phyloP scores from a whole-genome alignment of 495 filamentous ascomycete species.

The Neurospora tetraspora region DNA sequence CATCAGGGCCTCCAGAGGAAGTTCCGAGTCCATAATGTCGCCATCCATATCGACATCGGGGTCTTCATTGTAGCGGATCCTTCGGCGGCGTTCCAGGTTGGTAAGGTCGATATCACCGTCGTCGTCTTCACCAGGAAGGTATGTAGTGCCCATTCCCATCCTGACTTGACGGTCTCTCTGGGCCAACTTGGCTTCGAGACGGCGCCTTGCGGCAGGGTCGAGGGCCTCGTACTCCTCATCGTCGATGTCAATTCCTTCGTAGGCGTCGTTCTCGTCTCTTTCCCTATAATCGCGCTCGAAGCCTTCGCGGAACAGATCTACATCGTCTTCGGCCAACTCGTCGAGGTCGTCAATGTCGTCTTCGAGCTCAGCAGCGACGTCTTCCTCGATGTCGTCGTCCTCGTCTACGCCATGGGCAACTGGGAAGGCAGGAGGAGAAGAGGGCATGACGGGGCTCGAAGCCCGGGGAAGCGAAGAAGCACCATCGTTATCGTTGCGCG shows the following conservation, averaged over 20 bases:
- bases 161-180: constrained; percentile 72
- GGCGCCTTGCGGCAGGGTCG: constrained; percentile 76
- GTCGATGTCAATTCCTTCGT: constrained; percentile 39
- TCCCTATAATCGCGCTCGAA: constrained; percentile 77
- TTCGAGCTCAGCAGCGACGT: constrained; percentile 38
- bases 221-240: constrained; percentile 55
- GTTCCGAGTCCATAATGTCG: constrained; percentile 88
- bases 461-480: constrained; percentile 60
- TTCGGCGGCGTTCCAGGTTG: constrained; percentile 64
- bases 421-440: constrained; percentile 42
- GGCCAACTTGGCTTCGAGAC: constrained; percentile 74
- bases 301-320: constrained; percentile 86
- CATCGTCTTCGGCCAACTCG: constrained; percentile 93
- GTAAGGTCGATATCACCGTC: constrained; percentile 75
- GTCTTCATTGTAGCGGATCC: constrained; percentile 88
- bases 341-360: constrained; percentile 88
- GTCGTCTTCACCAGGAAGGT: constrained; percentile 82
- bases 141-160: constrained; percentile 70
- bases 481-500: constrained; percentile 60
- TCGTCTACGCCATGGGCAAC: constrained; percentile 51
- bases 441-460: constrained; percentile 38
- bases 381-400: constrained; percentile 48
- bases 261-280: constrained; percentile 36
- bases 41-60: constrained; percentile 84
- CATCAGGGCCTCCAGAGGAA: constrained; percentile 80